Evolutionary conservation across 768 basidiomycete genomes (phyloP).

Genomic region (Ramaria sp.): DNA sequence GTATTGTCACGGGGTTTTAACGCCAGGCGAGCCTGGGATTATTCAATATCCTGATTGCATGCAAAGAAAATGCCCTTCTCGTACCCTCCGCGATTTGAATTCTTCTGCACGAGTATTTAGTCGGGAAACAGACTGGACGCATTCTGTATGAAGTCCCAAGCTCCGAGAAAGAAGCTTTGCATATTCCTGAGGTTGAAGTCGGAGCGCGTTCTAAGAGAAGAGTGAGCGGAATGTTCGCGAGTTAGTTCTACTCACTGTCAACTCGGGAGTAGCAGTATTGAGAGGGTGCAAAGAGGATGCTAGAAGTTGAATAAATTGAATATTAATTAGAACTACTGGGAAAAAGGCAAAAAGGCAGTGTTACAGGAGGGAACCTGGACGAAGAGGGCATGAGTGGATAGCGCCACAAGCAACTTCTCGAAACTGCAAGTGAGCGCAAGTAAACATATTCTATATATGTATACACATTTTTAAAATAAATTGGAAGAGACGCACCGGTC

Average conservation of each 20-base stretch:
- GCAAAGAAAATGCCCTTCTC: background rate
- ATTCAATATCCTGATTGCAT: background rate
- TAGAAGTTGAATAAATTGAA: background rate
- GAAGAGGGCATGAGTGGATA: slow-evolving; percentile 41
- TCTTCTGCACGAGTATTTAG: slow-evolving; percentile 25
- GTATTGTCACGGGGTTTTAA: slow-evolving; percentile 11
- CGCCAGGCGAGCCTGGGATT: slow-evolving; percentile 6
- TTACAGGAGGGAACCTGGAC: slow-evolving; percentile 17
- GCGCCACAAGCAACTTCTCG: slow-evolving; percentile 36
- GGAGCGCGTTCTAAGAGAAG: slow-evolving; percentile 18
- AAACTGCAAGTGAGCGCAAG: slow-evolving; percentile 20
- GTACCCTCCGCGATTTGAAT: slow-evolving; percentile 17
- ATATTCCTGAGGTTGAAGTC: slow-evolving; percentile 25
- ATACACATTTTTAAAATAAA: background rate
- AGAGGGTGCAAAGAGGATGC: slow-evolving; percentile 1
- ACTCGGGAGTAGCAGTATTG: slow-evolving; percentile 8
- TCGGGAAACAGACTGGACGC: slow-evolving; percentile 27
- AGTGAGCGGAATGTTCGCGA: background rate
- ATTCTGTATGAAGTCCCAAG: slow-evolving; percentile 22
- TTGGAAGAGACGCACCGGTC: slow-evolving; percentile 26
- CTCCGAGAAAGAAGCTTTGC: slow-evolving; percentile 21
- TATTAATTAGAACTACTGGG: background rate
- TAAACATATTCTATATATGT: background rate
- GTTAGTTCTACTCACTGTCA: slow-evolving; percentile 6
- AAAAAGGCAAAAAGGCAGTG: background rate